Percentiles rank a stretch among this genome's conserved stretches.
These are phyloP conservation scores for Sordariomycetes sp. DNA, from an alignment of 2,329 filamentous ascomycete genomes.

Conservation along the genomic window DNA sequence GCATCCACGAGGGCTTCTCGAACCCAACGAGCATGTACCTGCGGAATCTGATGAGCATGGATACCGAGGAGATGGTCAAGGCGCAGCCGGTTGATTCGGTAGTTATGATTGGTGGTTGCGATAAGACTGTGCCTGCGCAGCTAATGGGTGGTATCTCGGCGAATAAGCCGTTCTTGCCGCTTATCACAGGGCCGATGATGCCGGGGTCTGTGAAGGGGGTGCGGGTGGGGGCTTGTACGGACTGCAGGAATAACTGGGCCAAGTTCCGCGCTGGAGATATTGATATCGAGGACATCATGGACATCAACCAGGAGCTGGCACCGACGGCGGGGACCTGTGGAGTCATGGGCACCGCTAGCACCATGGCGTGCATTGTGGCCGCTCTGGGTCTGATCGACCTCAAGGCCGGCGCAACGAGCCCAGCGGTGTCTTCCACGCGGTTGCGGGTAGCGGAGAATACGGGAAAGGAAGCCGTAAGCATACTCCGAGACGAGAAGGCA, in stretches of 20 bases:
- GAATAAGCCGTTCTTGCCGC: slow-evolving; percentile 58
- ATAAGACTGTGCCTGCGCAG: slow-evolving; percentile 65
- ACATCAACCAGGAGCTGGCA: slow-evolving; percentile 61
- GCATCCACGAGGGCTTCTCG: slow-evolving; percentile 58
- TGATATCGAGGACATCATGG: slow-evolving; percentile 61
- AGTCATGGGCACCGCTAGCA: slow-evolving; percentile 88
- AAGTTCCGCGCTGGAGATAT: slow-evolving; percentile 53
- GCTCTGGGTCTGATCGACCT: slow-evolving; percentile 74
- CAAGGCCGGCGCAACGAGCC: slow-evolving; percentile 61
- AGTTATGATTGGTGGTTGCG: slow-evolving; percentile 60
- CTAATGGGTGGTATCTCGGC: slow-evolving; percentile 67
- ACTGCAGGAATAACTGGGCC: slow-evolving; percentile 67
- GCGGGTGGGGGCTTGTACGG: slow-evolving; percentile 62
- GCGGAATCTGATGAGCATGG: slow-evolving; percentile 68
- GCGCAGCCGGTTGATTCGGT: slow-evolving; percentile 62
- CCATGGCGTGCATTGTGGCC: slow-evolving; percentile 77
- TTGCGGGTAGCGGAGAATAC: slow-evolving; percentile 73
- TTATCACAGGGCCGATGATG: slow-evolving; percentile 68
- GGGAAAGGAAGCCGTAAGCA: slow-evolving; percentile 54
- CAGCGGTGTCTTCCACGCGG: slow-evolving; percentile 67
- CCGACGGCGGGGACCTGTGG: slow-evolving; percentile 73
- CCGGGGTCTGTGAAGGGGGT: slow-evolving; percentile 55
- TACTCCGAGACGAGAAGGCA: slow-evolving; percentile 52
- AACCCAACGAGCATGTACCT: slow-evolving; percentile 66
- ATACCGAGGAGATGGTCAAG: slow-evolving; percentile 68